Evolutionary conservation across 768 basidiomycete genomes (phyloP), one percentile per base, ranked within the genome.

Genomic region (Macrolepiota dolichaula): DNA sequence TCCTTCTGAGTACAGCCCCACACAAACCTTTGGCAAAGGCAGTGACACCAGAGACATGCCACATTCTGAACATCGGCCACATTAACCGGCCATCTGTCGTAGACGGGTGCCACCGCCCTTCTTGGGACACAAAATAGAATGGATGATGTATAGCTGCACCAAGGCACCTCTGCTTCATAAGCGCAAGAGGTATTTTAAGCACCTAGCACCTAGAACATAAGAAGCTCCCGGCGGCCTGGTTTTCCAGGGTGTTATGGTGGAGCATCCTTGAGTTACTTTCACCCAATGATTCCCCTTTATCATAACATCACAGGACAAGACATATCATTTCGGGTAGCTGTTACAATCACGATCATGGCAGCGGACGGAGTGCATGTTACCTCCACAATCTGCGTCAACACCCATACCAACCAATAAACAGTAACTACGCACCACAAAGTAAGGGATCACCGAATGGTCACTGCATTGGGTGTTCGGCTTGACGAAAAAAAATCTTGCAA

Each of bases 91-190:
- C 17, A 15, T 15, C 22, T 37, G 29, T 42, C 37, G 29, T 27
- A 42, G 29, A 19, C 53, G 25, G 35, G 42, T 38, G 7, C 17
- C 15, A 32, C 24, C 11, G 53, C 44, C 40, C 51, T 25, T 44
- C 59, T 11, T 53, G 15, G 6, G 40, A 40, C 13, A 15, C 37
- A 25, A n/a, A 32, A 24, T 17, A 15, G 19, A 13, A 52, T 37
- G 9, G 51, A 40, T 36, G 52, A 55, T 49, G 51, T 13, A 37
- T 27, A 17, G 42, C 49, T 19, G 22, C 59, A 32, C 50, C 37
- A 35, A 55, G 19, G 32, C 25, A 37, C 51, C 59, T 35, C 27
- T 61, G 59, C 59, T 49, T 55, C 59, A 49, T 61, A 61, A 61
- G 59, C 59, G 19, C 17, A 27, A 54, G 35, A 17, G 29, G 17